Percentiles rank a stretch among this genome's conserved stretches.
Evolutionary conservation across 805 yeast species (phyloP).

Genomic region (Priceomyces castillae): DNA sequence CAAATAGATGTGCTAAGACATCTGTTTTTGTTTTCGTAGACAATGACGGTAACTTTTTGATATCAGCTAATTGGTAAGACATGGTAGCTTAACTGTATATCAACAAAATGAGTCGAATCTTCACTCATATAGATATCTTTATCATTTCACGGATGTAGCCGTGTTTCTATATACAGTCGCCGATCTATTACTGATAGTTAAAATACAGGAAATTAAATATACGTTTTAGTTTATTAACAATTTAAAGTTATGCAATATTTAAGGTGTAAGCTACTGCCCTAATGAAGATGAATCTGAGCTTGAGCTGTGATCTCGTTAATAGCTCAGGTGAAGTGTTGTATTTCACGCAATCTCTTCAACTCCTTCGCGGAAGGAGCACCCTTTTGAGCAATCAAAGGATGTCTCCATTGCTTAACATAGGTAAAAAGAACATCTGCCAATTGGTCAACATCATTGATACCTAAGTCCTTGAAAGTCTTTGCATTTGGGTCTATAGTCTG

Average conservation of each 20-base stretch:
- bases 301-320: background rate
- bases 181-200: background rate
- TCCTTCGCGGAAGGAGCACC: conserved; percentile 42
- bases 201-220: background rate
- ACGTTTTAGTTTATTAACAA: background rate
- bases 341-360: conserved; percentile 41
- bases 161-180: background rate
- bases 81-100: background rate
- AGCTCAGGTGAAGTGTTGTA: conserved; percentile 40
- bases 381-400: conserved; percentile 47
- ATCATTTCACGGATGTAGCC: background rate
- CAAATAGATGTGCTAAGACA: conserved; percentile 58
- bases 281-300: background rate
- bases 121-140: background rate
- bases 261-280: conserved; percentile 1
- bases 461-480: conserved; percentile 66
- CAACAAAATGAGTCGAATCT: too few relatives aligned
- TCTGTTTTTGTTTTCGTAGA: conserved; percentile 27
- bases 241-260: conserved; percentile 1
- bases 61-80: conserved; percentile 27
- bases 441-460: conserved; percentile 46
- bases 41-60: conserved; percentile 17
- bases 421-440: conserved; percentile 45
- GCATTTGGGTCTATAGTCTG: conserved; percentile 63
- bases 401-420: conserved; percentile 49